These are phyloP conservation scores for Pythium scleroteichum DNA, from an alignment of 352 stramenopile genomes.

Conservation along the genomic window DNA sequence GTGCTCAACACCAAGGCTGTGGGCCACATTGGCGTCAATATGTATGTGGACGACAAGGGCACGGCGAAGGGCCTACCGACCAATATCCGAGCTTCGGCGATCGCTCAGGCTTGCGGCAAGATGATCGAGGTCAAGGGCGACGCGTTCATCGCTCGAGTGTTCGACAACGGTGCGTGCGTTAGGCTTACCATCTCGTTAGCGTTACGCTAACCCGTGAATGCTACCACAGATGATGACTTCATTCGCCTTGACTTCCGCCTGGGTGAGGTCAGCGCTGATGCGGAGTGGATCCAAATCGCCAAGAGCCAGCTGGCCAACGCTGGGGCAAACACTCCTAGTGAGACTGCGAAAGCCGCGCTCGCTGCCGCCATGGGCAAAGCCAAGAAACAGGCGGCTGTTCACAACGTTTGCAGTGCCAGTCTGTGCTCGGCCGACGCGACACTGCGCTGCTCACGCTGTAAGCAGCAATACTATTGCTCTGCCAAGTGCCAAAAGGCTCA, in stretches of 20 bases:
- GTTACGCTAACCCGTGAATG: no score
- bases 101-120: constrained; percentile 79
- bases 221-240: constrained; percentile 74
- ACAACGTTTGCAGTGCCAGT: constrained; percentile 64
- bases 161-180: constrained; percentile 73
- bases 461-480: constrained; percentile 84
- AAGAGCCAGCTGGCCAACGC: constrained; percentile 47
- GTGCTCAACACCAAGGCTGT: constrained; percentile 77
- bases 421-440: constrained; percentile 71
- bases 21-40: constrained; percentile 78
- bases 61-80: constrained; percentile 80
- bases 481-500: constrained; percentile 80
- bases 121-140: constrained; percentile 86
- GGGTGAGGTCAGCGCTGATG: constrained; percentile 57
- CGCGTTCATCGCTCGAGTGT: constrained; percentile 86
- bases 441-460: constrained; percentile 82
- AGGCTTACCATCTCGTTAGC: no score
- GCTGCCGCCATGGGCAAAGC: constrained; percentile 33
- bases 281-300: constrained; percentile 67
- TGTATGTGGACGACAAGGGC: constrained; percentile 91
- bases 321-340: constrained; percentile 30
- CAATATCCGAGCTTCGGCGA: constrained; percentile 78
- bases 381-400: constrained; percentile 29
- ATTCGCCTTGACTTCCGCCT: constrained; percentile 81
- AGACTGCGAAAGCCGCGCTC: constrained; percentile 26